Evolutionary conservation across 352 stramenopile genomes (phyloP).

Genomic region (Pythium grandisporangium): DNA sequence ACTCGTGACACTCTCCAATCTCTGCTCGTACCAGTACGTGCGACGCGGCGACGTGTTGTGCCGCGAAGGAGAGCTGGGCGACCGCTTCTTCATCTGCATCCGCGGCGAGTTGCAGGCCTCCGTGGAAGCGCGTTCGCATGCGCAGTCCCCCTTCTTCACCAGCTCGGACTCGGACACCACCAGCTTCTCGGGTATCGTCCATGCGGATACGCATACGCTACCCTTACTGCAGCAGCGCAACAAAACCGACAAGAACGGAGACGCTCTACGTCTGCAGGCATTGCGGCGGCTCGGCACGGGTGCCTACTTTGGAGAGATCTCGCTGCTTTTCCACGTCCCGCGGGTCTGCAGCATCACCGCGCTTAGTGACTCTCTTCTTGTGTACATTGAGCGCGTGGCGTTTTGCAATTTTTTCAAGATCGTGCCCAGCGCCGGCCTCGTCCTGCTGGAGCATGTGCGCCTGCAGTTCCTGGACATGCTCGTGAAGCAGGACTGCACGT

Average conservation of each 20-base stretch:
- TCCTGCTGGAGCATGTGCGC: conserved; percentile 53
- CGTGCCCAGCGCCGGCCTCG: conserved; percentile 30
- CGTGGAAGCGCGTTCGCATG: too few species aligned
- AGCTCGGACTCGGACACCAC: too few species aligned
- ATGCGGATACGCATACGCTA: too few species aligned
- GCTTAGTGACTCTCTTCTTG: conserved; percentile 46
- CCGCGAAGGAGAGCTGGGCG: conserved; percentile 42
- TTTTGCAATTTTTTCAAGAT: conserved; percentile 75
- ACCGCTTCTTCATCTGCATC: conserved; percentile 69
- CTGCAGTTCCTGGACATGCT: conserved; percentile 52
- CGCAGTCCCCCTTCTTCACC: too few species aligned
- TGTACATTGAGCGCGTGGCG: conserved; percentile 54
- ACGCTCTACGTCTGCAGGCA: conserved; percentile 27
- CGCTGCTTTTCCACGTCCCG: conserved; percentile 58
- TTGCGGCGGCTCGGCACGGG: conserved; percentile 41
- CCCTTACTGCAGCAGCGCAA: background rate
- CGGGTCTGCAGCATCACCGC: conserved; percentile 54
- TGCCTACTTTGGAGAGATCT: conserved; percentile 71
- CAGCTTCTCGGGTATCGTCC: too few species aligned
- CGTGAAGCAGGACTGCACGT: conserved; percentile 42
- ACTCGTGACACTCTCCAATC: conserved; percentile 47
- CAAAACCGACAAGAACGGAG: background rate
- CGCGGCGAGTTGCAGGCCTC: conserved; percentile 40
- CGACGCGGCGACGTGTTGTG: conserved; percentile 36
- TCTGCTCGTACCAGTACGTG: conserved; percentile 63